Conservation (phyloP, 768 basidiomycete species). For the Leccinum broughii region DNA sequence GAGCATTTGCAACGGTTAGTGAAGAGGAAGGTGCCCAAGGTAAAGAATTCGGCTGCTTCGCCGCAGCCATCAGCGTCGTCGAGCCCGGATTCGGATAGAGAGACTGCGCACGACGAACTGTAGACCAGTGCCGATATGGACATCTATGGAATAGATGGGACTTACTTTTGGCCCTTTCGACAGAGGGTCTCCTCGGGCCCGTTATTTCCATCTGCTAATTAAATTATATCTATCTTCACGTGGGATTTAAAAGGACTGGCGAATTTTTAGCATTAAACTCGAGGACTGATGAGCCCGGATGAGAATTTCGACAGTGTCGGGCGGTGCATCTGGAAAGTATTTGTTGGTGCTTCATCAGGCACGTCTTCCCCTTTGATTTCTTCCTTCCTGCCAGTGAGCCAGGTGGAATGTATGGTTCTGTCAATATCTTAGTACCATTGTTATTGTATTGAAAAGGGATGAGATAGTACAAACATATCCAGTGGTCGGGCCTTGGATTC, state of each 20-base stretch:
- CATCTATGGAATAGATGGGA: constrained; percentile 16
- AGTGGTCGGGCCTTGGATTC: too few relatives aligned
- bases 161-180: not conserved
- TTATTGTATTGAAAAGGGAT: too few relatives aligned
- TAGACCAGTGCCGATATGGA: constrained; percentile 18
- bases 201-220: not conserved
- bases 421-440: too few relatives aligned
- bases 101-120: constrained; percentile 31
- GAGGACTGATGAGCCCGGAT: not conserved
- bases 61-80: constrained; percentile 16
- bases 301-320: not conserved
- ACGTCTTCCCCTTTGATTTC: too few relatives aligned
- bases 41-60: constrained; percentile 44
- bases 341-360: constrained; percentile 20
- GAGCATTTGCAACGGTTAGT: constrained; percentile 64
- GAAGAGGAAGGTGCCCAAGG: constrained; percentile 68
- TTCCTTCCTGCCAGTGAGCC: too few relatives aligned
- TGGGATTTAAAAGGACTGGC: not conserved
- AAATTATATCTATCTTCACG: not conserved
- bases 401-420: too few relatives aligned
- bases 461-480: too few relatives aligned
- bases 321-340: constrained; percentile 9
- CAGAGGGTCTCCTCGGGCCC: not conserved
- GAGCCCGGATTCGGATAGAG: constrained; percentile 22
- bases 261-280: not conserved